Base-by-base conservation (phyloP, 2,329 filamentous ascomycete genomes). In the Talaromyces sp. region DNA sequence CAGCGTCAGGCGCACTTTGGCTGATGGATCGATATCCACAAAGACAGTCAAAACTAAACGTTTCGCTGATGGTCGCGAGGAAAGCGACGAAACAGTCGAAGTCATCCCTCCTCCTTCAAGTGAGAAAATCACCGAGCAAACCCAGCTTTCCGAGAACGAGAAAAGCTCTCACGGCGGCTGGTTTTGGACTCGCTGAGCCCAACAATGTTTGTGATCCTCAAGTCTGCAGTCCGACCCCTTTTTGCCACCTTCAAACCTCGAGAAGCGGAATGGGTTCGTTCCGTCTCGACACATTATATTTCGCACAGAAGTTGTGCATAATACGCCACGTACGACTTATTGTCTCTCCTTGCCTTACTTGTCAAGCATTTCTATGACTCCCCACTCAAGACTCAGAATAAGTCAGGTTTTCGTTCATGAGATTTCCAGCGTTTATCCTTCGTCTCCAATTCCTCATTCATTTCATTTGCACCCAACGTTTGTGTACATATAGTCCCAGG, bases 11-110 rank as follows among this genome's bases (percentile, higher is more conserved):
- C 81, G 77, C 3, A 81, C 80, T 2, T 74, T 82, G 1, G 77
- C 83, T 0, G 85, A 88, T 69, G 86, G 86, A 12, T 83, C 82
- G 0, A 74, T 86, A 2, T 82, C 83, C 8, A 87, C 83, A 0
- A 86, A 83, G 67, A 80, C 81, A 1, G 75, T 85, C 9, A 73
- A 85, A 16, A 87, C 84, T 65, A 84, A 82, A 68, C 79, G 82
- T 2, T 88, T 86, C 67, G 76, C 82, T 1, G 84, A 88, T 73
- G 86, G 86, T 0, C 77, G 80, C 3, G 85, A 87, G 68, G 84
- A 87, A 70, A 83, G 74, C 37, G 80, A 82, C 8, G 83, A 86
- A 67, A 84, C 81, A 7, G 74, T 82, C 3, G 81, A 86, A 52
- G 67, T 69, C 44, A 74, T 70, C 23, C 67, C 70, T 28, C 69